These are phyloP conservation scores for Phialophora verrucosa DNA, from an alignment of 2,329 filamentous ascomycete species.

Conservation along the genomic window DNA sequence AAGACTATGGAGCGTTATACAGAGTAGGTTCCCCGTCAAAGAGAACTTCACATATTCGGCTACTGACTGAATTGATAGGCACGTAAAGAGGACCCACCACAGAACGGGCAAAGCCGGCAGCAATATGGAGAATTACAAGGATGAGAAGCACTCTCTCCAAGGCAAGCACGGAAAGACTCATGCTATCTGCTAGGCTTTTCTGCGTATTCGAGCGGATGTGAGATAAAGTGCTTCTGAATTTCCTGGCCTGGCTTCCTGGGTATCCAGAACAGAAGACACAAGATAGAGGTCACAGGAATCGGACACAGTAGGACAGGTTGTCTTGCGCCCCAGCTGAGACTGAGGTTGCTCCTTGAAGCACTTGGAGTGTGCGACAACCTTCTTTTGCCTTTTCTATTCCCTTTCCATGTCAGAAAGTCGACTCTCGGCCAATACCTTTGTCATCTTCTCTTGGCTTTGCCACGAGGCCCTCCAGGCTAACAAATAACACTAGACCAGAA, in stretches of 20 bases:
- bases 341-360: neutral
- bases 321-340: neutral
- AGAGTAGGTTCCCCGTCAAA: constrained; percentile 55
- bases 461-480: too few relatives aligned
- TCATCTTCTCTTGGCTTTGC: too few relatives aligned
- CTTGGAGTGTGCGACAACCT: too few relatives aligned
- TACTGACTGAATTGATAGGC: constrained; percentile 41
- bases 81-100: constrained; percentile 62
- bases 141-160: constrained; percentile 80
- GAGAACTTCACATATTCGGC: neutral
- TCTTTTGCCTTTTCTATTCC: too few relatives aligned
- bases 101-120: constrained; percentile 57
- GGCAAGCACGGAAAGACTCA: constrained; percentile 89
- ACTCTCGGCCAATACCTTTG: too few relatives aligned
- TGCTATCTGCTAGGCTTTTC: constrained; percentile 70
- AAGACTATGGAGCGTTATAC: constrained; percentile 72
- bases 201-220: neutral
- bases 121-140: constrained; percentile 60
- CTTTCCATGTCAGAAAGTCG: too few relatives aligned
- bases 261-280: neutral
- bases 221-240: neutral
- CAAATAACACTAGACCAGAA: neutral
- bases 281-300: neutral
- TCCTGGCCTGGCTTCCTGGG: neutral
- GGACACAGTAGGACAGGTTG: neutral